Percentiles rank a stretch among this genome's conserved stretches.
Conservation (phyloP, 352 stramenopile genomes). For the Phytophthora citrophthora region DNA sequence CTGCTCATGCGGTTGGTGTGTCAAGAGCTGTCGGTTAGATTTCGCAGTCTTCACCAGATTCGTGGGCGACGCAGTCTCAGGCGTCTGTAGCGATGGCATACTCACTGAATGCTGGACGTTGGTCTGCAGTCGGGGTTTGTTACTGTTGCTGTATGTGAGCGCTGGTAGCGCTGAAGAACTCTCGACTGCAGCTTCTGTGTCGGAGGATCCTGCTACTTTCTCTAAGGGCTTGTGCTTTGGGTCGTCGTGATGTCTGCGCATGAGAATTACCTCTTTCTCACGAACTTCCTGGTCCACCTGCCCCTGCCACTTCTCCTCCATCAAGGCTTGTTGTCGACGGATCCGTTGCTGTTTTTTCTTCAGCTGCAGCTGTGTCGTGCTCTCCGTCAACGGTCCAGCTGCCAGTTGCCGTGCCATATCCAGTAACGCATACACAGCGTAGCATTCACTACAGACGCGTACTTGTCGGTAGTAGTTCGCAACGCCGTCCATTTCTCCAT, state of each 20-base stretch:
- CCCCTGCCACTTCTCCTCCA: conserved; percentile 55
- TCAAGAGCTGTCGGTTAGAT: background rate
- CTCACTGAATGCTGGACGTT: conserved; percentile 15
- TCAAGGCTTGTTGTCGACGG: conserved; percentile 18
- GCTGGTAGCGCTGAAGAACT: conserved; percentile 9
- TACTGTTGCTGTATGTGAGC: conserved; percentile 15
- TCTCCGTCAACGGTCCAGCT: conserved; percentile 11
- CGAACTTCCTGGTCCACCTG: conserved; percentile 47
- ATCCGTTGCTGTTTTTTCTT: conserved; percentile 27
- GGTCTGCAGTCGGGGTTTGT: conserved; percentile 1
- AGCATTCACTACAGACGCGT: conserved; percentile 86
- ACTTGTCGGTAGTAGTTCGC: conserved; percentile 88
- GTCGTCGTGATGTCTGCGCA: conserved; percentile 15
- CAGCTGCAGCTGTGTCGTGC: conserved; percentile 28
- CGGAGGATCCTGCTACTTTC: background rate
- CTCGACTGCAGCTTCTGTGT: background rate
- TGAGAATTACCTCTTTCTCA: conserved; percentile 55
- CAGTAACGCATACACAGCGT: conserved; percentile 86
- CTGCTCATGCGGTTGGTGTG: conserved; percentile 8
- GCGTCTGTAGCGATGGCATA: conserved; percentile 21
- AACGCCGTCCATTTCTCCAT: conserved; percentile 60
- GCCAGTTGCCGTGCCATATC: conserved; percentile 65
- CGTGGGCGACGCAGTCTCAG: conserved; percentile 5
- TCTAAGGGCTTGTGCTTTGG: conserved; percentile 2
- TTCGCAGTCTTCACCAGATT: conserved; percentile 4